Evolutionary conservation across 179 eudicot species (phyloP).

Genomic region (Nepenthes alata): DNA sequence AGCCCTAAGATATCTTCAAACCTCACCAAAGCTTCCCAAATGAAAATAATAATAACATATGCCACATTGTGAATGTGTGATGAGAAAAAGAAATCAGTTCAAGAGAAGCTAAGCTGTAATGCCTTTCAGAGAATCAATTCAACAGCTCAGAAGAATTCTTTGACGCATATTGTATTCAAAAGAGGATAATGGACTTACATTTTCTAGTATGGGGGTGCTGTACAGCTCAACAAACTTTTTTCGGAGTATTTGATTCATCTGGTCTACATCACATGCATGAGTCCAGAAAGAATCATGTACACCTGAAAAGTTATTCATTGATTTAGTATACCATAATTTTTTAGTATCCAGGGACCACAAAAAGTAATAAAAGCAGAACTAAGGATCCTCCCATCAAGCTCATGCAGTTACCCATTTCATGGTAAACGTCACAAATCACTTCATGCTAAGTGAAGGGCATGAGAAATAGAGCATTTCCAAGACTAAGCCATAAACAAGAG

Average conservation of each 20-base stretch:
- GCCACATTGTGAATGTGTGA: background rate
- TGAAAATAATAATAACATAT: background rate
- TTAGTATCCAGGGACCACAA: too few species aligned
- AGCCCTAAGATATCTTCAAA: too few species aligned
- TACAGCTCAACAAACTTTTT: constrained; percentile 80
- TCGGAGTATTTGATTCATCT: constrained; percentile 68
- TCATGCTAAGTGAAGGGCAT: too few species aligned
- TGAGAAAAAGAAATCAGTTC: background rate
- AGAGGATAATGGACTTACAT: constrained; percentile 35
- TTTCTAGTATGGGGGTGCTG: constrained; percentile 54
- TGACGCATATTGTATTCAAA: background rate
- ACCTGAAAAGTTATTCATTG: constrained; percentile 29
- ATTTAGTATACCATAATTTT: too few species aligned
- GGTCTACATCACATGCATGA: constrained; percentile 61
- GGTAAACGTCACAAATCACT: too few species aligned
- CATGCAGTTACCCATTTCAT: too few species aligned
- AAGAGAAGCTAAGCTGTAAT: background rate
- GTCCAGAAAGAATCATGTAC: constrained; percentile 88
- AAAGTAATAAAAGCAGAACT: too few species aligned
- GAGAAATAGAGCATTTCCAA: too few species aligned
- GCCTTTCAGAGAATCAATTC: background rate
- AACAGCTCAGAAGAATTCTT: background rate
- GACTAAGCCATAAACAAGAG: too few species aligned
- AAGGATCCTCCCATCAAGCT: too few species aligned
- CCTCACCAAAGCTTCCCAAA: too few species aligned